Evolutionary conservation across 164 flowering plant species (phyloP), one percentile per base, ranked within the genome.

Genomic region (Liriodendron chinense): DNA sequence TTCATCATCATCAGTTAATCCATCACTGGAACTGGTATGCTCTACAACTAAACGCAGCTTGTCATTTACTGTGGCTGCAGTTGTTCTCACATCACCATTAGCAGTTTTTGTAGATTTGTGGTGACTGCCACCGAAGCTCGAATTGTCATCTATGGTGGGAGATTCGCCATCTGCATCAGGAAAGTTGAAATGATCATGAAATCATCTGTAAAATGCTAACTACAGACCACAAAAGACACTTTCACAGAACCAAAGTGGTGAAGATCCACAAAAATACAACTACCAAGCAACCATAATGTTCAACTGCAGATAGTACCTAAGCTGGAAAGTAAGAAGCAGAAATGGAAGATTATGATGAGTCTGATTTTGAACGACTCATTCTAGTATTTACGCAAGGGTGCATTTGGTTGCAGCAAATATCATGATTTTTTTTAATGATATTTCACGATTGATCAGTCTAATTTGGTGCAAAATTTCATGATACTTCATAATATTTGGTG

Each of bases 111-210:
- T 57, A 68, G 75, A 75, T 74, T 74, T 80, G 13, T 47, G 71
- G 64, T 63, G 81, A 74, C 76, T 47, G 69, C 80, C 69, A 57
- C 66, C 73, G 62, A 56, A 47, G 28, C 69, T 66, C 68, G 78
- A 76, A 26, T 68, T 75, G 28, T 74, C 71, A 23, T 78, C 83
- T 59, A 26, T 68, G 26, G 67, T 68, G 6, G 86, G 87, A 75
- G 78, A 50, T 28, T 80, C 74, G 74, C 94, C 88, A 77, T 94
- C 98, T 94, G 90, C 68, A 79, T 5, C 20, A 50, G 43, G 26
- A 14, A 67, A 34, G 47, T 67, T 67, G 47, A 16, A 26, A 63
- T 21, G 10, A 21, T 63, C 16, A 48, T 50, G 59, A 47, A 70
- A 70, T 21, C 61, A 70, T 14, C 1, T 9, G n/a, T 24, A 47